These are phyloP conservation scores for Mucor piriformis DNA, from an alignment of 371 early-diverging fungal genomes.

Conservation along the genomic window DNA sequence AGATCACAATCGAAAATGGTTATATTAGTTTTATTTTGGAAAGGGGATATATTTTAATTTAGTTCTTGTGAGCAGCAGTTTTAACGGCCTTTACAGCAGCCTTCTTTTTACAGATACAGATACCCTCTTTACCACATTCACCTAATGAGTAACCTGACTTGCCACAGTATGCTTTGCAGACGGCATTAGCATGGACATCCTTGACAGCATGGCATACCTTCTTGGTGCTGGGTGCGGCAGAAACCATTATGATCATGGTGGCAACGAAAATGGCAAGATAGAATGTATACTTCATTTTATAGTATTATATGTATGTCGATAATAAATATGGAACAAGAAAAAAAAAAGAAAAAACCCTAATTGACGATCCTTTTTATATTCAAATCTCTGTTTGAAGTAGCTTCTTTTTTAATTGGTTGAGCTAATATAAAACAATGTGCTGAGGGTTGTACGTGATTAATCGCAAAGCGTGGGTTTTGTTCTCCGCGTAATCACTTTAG, in stretches of 20 bases:
- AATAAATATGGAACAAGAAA: not conserved
- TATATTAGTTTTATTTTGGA: too few species aligned
- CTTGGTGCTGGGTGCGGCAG: constrained; percentile 9
- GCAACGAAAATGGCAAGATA: constrained; percentile 8
- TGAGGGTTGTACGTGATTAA: not conserved
- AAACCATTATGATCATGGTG: constrained; percentile 3
- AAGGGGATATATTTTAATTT: too few species aligned
- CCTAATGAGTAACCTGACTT: constrained; percentile 19
- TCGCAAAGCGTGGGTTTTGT: too few species aligned
- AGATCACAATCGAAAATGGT: too few species aligned
- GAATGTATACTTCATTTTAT: constrained; percentile 21
- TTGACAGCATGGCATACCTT: constrained; percentile 17
- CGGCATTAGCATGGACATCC: constrained; percentile 21
- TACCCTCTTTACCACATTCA: constrained; percentile 25
- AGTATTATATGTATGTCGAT: not conserved
- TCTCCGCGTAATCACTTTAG: too few species aligned
- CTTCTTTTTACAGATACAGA: constrained; percentile 29
- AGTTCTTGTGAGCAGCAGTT: not conserved
- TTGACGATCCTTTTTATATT: not conserved
- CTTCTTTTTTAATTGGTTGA: not conserved
- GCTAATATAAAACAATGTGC: not conserved
- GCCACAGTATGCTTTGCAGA: constrained; percentile 24
- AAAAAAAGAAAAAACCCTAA: not conserved
- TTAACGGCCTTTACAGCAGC: not conserved
- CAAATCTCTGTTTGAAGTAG: too few species aligned